Evolutionary conservation across 345 rosid species (phyloP), one percentile per base, ranked within the genome.

Genomic region (Turnera subulata): DNA sequence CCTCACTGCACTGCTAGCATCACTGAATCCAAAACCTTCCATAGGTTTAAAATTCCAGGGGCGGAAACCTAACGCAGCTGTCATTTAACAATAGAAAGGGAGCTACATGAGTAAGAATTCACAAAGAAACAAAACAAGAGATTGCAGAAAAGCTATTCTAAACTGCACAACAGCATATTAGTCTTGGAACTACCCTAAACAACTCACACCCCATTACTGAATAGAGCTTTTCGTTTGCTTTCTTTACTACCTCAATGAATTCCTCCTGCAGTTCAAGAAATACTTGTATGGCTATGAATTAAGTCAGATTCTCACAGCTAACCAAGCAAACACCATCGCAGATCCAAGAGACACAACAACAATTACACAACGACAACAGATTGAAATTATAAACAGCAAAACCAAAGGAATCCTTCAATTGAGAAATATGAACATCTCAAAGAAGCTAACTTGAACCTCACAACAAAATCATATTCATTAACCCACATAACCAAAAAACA

Each of bases 21-120:
- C 78, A 64, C 83, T 75, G 57, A 87, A 84, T 26, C 82, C 73
- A 6, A 80, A 77, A 56, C 77, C 80, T 17, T 87, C 91, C 91
- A 87, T 87, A 14, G 55, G 0, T 11, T 13, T 48, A 24, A 42
- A 46, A 2, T 5, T 42, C 45, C 12, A 2, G 45, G 26, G 20
- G 50, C 56, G 40, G 50, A 64, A 50, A 42, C 33, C 57, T 56
- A 8, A 19, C 8, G 40, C 45, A 0, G 52, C 45, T 56, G 23
- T 39, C 46, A 55, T 18, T 19, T 63, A 7, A 14, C 49, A 24
- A 39, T 29, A 13, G 53, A 47, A 14, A 44, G 46, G 32, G 39
- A 32, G 11, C 23, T 14, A 20, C 18, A 21, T 7, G 18, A 25
- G 20, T 39, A 37, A 46, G 11, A n/a, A 12, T 0, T 20, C 23